phyloP scores from a whole-genome alignment of 208 protist species.

The Wallacemonas sp. region DNA sequence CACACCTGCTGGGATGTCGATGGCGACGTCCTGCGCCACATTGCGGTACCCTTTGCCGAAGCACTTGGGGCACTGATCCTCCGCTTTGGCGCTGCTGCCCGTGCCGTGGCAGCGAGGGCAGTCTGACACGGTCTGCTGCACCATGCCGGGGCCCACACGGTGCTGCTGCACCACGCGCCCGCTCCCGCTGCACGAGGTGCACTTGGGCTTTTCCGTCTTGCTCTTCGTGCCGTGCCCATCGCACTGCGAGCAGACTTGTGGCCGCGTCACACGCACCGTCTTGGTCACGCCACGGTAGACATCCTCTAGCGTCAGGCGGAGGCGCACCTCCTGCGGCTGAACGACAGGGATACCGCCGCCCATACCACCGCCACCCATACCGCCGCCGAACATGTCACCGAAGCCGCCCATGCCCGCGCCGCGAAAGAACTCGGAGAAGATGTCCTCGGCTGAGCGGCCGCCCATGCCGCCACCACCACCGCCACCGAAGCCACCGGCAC shows the following conservation, averaged over 20 bases:
- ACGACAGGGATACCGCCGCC: slow-evolving; percentile 49
- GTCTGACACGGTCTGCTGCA: slow-evolving; percentile 92
- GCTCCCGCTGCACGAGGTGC: slow-evolving; percentile 91
- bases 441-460: slow-evolving; percentile 84
- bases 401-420: slow-evolving; percentile 79
- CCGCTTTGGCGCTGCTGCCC: slow-evolving; percentile 88
- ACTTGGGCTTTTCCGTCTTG: slow-evolving; percentile 87
- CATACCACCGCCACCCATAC: slow-evolving; percentile 25
- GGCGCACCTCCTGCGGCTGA: slow-evolving; percentile 76
- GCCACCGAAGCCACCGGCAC: slow-evolving; percentile 34
- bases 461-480: slow-evolving; percentile 53
- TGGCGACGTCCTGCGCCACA: slow-evolving; percentile 93
- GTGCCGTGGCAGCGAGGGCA: slow-evolving; percentile 94
- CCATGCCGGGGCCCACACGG: slow-evolving; percentile 96
- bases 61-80: slow-evolving; percentile 96
- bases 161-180: slow-evolving; percentile 93
- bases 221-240: slow-evolving; percentile 87
- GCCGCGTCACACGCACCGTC: slow-evolving; percentile 77
- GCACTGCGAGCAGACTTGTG: slow-evolving; percentile 87
- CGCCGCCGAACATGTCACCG: slow-evolving; percentile 70
- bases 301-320: slow-evolving; percentile 81
- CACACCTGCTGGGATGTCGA: slow-evolving; percentile 97
- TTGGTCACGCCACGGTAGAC: slow-evolving; percentile 85
- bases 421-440: slow-evolving; percentile 92
- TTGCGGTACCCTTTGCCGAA: slow-evolving; percentile 92